Conservation (phyloP, 164 flowering plant genomes). For the Warburgia ugandensis region DNA sequence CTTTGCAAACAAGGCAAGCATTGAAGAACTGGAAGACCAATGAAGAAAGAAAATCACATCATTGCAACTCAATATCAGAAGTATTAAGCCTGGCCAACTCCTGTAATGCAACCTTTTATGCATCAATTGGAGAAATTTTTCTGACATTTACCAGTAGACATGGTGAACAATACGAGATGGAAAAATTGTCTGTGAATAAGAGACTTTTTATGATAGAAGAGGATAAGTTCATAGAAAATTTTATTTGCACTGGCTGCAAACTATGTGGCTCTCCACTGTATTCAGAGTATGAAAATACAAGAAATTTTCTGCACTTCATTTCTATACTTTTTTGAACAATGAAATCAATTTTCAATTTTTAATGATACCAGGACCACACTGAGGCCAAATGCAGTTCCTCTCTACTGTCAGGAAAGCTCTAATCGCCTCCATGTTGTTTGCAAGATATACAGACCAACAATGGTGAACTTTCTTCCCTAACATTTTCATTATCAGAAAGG, state of each 20-base stretch:
- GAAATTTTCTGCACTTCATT: neutral
- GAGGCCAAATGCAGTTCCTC: constrained; percentile 20
- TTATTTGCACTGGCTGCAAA: constrained; percentile 68
- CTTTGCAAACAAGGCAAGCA: constrained; percentile 14
- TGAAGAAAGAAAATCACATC: constrained; percentile 26
- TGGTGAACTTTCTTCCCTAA: constrained; percentile 32
- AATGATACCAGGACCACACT: neutral
- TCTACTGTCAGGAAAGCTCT: constrained; percentile 44
- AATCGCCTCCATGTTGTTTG: constrained; percentile 38
- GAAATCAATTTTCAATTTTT: neutral
- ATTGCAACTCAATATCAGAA: constrained; percentile 41
- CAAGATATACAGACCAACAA: constrained; percentile 59
- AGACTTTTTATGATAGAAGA: constrained; percentile 26
- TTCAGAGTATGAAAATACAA: constrained; percentile 27
- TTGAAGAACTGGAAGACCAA: constrained; percentile 56
- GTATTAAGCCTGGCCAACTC: constrained; percentile 24
- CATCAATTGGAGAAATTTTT: constrained; percentile 57
- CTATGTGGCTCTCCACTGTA: constrained; percentile 50
- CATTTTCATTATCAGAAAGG: too few relatives aligned
- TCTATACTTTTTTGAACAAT: neutral
- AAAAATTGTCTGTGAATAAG: constrained; percentile 56
- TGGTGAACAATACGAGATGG: constrained; percentile 30
- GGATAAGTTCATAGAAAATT: constrained; percentile 42
- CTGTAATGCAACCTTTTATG: constrained; percentile 46
- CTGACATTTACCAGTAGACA: constrained; percentile 29